Conservation (phyloP, 2,329 filamentous ascomycete genomes). For the Fusarium secorum region DNA sequence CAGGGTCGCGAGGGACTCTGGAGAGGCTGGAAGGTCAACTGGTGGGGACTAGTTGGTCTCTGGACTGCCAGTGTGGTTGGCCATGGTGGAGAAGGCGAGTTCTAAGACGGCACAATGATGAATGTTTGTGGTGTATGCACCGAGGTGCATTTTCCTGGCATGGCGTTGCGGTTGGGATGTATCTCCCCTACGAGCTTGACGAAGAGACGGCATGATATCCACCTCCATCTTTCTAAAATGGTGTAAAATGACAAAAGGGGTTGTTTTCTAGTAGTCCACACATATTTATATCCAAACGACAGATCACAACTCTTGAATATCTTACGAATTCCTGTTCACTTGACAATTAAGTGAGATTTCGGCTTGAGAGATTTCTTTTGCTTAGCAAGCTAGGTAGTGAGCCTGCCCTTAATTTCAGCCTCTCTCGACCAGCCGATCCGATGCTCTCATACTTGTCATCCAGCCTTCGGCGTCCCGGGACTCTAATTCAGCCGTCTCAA, state of each 20-base stretch:
- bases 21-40: constrained; percentile 79
- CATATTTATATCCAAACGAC: constrained; percentile 25
- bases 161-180: constrained; percentile 46
- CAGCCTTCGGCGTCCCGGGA: constrained; percentile 19
- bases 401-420: background rate
- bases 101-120: constrained; percentile 48
- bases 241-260: constrained; percentile 24
- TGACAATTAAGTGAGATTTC: background rate
- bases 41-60: constrained; percentile 78
- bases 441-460: background rate
- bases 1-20: constrained; percentile 75
- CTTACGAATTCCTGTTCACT: background rate
- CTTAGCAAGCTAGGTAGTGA: background rate
- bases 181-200: constrained; percentile 51
- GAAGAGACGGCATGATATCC: constrained; percentile 54
- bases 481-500: constrained; percentile 4
- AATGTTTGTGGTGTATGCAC: constrained; percentile 32
- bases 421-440: background rate
- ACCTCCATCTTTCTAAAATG: constrained; percentile 39
- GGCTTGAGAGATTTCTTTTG: background rate
- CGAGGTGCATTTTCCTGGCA: constrained; percentile 44
- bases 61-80: constrained; percentile 74
- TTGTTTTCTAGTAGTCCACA: constrained; percentile 37
- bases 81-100: constrained; percentile 67
- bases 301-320: constrained; percentile 28